Evolutionary conservation across 2,329 filamentous ascomycete species (phyloP).

Genomic region (Diaporthe caulivora): DNA sequence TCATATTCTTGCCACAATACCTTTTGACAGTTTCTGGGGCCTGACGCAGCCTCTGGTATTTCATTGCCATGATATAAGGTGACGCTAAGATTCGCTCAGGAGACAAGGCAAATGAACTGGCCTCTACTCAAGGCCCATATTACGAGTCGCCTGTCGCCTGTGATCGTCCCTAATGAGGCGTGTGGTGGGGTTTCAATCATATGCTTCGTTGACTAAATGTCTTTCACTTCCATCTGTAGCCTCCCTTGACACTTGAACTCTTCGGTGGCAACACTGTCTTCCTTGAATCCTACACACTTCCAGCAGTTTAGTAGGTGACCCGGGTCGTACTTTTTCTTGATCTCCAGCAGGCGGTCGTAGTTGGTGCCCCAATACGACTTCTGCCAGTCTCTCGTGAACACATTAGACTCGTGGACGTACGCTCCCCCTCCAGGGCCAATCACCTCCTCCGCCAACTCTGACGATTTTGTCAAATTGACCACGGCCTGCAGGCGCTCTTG

Average conservation of each 20-base stretch:
- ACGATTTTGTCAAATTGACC: constrained; percentile 5
- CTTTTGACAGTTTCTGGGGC: neutral
- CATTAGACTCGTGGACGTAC: constrained; percentile 15
- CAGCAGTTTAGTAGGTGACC: constrained; percentile 6
- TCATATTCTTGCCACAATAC: neutral
- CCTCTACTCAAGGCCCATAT: neutral
- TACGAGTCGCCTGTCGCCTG: neutral
- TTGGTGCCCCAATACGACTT: constrained; percentile 7
- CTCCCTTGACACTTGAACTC: constrained; percentile 8
- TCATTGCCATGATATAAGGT: neutral
- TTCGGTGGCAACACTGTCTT: neutral
- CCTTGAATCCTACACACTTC: constrained; percentile 28
- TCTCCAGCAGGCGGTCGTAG: neutral
- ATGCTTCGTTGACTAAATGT: neutral
- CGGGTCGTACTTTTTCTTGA: constrained; percentile 19
- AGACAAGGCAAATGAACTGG: neutral
- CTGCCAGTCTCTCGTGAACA: constrained; percentile 11
- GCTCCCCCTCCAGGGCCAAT: constrained; percentile 16
- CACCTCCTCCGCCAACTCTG: constrained; percentile 5
- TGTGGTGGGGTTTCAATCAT: neutral
- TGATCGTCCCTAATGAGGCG: too few species aligned
- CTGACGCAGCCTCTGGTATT: neutral
- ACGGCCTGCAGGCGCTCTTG: constrained; percentile 1
- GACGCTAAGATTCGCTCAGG: neutral
- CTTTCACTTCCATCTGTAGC: neutral